Base-by-base conservation (phyloP, 176 grass and related monocot species). In the Rhynchospora tenuis region DNA sequence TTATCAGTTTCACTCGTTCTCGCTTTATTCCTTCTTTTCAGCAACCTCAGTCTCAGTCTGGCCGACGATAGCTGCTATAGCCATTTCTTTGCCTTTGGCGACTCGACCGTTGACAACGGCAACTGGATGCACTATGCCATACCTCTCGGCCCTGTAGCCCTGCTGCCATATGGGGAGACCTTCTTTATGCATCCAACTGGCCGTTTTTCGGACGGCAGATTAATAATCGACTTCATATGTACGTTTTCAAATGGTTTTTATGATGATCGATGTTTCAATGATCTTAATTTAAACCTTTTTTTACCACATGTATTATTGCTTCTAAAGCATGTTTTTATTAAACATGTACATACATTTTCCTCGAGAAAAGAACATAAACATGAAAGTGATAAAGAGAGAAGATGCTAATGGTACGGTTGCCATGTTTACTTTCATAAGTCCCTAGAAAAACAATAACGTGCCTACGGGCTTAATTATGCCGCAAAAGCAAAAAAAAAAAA, bases 211-310 rank as follows among this genome's bases (percentile, higher is more conserved):
- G 86, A 97, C 56, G 94, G 91, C 55, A 78, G 91, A 15, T 58
- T 97, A 22, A 46, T 91, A 57, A 83, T 91, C 19, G 91, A 97
- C 73, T 97, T 93, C 75, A 81, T 97, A 52, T 86, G 91, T 96
- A 58, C 0, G 64, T 48, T 33, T 33, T 33, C 31, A 33, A 33
- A 33, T 33, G 31, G 31, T 33, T 33, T 33, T 33, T 33, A 33
- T 33, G 31, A 33, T 33, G 31, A 33, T 33, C 3, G 31, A 33
- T 33, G 31, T 33, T 33, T 33, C 31, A 33, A 33, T 33, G 1
- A 33, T 33, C 3, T 3, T 33, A 1, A 33, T 1, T 33, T 33
- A 1, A 33, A 33, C 1, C 31, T 3, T 33, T 33, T 33, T 33
- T 33, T 33, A 33, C 31, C 31, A 33, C 31, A 33, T 33, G 2